Conservation (phyloP, 1,284 basidiomycete species). For the Austroboletus niveus region DNA sequence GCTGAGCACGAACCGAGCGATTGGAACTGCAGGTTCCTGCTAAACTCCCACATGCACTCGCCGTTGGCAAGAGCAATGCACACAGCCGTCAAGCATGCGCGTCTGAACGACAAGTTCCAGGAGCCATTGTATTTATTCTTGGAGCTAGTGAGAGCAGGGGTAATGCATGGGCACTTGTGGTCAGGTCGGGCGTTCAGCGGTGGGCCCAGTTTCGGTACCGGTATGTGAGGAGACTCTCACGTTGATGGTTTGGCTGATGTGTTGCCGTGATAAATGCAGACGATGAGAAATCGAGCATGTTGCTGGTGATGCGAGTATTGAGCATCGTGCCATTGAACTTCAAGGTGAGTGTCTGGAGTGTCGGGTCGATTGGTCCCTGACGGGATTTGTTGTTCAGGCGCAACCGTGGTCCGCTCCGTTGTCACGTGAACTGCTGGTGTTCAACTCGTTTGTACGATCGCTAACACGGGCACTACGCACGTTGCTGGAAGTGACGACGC, state of each 20-base stretch:
- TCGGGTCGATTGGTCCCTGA: conserved; percentile 7
- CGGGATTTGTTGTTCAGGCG: conserved; percentile 41
- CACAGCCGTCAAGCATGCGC: conserved; percentile 70
- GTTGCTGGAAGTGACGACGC: conserved; percentile 85
- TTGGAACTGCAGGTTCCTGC: conserved; percentile 64
- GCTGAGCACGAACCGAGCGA: conserved; percentile 11
- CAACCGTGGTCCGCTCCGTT: conserved; percentile 93
- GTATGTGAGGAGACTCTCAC: conserved; percentile 42
- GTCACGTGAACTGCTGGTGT: conserved; percentile 93
- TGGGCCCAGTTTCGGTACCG: conserved; percentile 91
- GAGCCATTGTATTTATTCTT: conserved; percentile 92
- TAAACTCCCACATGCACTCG: conserved; percentile 87
- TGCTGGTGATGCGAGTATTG: conserved; percentile 94
- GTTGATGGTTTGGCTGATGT: conserved; percentile 12
- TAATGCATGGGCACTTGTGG: conserved; percentile 93
- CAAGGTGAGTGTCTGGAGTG: conserved; percentile 56
- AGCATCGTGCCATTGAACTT: conserved; percentile 92
- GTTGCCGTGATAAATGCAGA: conserved; percentile 45
- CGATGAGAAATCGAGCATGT: conserved; percentile 88
- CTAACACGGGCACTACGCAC: conserved; percentile 88
- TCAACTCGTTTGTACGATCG: conserved; percentile 95
- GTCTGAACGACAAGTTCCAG: conserved; percentile 97
- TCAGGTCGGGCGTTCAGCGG: conserved; percentile 87
- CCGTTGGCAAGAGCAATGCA: conserved; percentile 89
- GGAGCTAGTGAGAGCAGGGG: conserved; percentile 90